These are phyloP conservation scores for Straminergon stramineum DNA, from an alignment of 225 moss, liverwort and hornwort genomes.

Conservation along the genomic window DNA sequence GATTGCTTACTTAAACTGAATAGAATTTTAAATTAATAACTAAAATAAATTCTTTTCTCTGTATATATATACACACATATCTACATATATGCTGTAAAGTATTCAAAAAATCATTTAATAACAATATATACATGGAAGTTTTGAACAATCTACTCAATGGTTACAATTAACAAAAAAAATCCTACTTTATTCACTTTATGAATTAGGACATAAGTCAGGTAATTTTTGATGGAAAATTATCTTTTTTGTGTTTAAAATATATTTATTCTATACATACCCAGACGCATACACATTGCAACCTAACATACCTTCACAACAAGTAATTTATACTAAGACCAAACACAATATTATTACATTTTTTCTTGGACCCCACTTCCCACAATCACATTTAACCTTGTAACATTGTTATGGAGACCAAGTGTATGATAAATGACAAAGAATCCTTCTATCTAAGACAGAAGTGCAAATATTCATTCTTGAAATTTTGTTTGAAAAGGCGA, in stretches of 20 bases:
- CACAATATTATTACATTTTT: not conserved
- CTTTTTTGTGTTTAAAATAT: not conserved
- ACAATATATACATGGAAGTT: not conserved
- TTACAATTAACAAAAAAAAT: not conserved
- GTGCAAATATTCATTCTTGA: not conserved
- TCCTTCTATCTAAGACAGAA: not conserved
- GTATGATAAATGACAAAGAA: no score
- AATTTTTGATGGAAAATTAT: not conserved
- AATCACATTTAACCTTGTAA: not conserved
- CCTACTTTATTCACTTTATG: rapidly evolving
- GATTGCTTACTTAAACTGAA: not conserved
- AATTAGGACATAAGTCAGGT: rapidly evolving
- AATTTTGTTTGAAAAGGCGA: no score
- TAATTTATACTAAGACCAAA: not conserved
- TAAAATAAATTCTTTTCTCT: not conserved
- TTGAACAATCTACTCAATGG: not conserved
- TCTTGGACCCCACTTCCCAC: not conserved
- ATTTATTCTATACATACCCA: not conserved
- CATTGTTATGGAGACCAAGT: no score
- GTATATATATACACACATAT: no score
- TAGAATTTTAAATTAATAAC: not conserved
- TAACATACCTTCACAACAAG: not conserved
- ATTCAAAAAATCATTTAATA: not conserved
- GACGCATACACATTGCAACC: not conserved
- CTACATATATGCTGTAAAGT: not conserved